phyloP scores from a whole-genome alignment of 176 grass and related monocot genomes.

The Aechmea fasciata region DNA sequence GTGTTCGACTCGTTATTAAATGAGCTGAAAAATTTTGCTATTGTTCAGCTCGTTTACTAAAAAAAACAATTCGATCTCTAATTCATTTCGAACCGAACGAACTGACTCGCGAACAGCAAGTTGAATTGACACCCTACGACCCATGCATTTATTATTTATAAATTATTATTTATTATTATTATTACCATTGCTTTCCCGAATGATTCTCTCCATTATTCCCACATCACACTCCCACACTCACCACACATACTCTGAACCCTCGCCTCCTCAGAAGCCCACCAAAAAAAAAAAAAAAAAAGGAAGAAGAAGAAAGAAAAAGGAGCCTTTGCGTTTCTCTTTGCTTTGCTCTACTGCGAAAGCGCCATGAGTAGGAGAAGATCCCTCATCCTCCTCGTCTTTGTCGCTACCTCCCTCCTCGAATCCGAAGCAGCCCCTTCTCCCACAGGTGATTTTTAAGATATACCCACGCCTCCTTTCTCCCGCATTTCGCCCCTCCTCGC shows the following conservation, averaged over 20 bases:
- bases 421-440: conserved; percentile 27
- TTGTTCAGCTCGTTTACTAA: too few species aligned
- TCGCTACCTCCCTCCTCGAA: conserved; percentile 19
- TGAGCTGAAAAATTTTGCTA: too few species aligned
- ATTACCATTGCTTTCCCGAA: neutral
- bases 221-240: neutral
- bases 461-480: neutral
- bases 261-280: neutral
- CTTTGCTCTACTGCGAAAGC: conserved; percentile 7
- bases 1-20: too few species aligned
- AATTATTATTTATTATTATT: neutral
- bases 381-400: conserved; percentile 18
- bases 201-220: neutral
- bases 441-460: conserved; percentile 22
- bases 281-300: conserved; percentile 8
- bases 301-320: conserved; percentile 6
- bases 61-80: too few species aligned
- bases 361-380: conserved; percentile 32
- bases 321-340: conserved; percentile 5
- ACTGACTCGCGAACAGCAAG: too few species aligned
- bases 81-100: too few species aligned
- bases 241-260: neutral
- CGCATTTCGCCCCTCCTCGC: neutral
- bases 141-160: neutral
- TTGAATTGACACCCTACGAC: too few species aligned